Evolutionary conservation across 129 eudicot genomes (phyloP), one percentile per base, ranked within the genome.

Genomic region (Logfia minima): DNA sequence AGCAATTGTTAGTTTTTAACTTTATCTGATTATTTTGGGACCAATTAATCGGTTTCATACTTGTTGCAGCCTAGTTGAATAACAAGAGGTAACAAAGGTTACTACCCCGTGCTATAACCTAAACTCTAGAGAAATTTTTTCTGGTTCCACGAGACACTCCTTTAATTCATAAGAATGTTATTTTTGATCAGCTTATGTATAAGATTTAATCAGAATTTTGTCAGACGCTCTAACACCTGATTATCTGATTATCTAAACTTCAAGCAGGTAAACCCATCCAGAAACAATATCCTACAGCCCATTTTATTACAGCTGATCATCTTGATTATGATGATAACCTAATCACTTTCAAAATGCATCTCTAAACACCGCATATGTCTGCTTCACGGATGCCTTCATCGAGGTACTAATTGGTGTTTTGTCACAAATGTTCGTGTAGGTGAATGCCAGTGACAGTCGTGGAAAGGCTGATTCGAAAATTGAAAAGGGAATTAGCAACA

Each of bases 381-480:
- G 66, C 31, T 4, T 60, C 32, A 60, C 31, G 3, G 31, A 9
- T 22, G 14, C 29, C 66, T 22, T 19, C 14, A 22, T 10, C 32
- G 13, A 60, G 66, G 31, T n/a, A 29, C 70, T 66, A 32, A 66
- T 71, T 19, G 55, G 72, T 21, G 24, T 39, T 68, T 10, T 53
- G 53, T 74, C 28, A 22, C 51, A 24, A 5, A 37, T 31, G 34
- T 43, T 68, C 66, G 65, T 75, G 68, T 84, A 93, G 98, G 98
- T 94, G 34, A 94, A 94, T 84, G 99, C 99, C 34, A 94, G 99
- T 77, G 99, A 91, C 80, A 89, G 84, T 85, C 97, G 99, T 41
- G 99, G 99, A 60, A 94, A 94, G 86, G 96, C 97, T 85, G 90
- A 94, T 88, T 68, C 88, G 29, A 85, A 94, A 80, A 89, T 94